phyloP scores from a whole-genome alignment of 2,329 filamentous ascomycete species.

The Colletotrichum gigasporum region DNA sequence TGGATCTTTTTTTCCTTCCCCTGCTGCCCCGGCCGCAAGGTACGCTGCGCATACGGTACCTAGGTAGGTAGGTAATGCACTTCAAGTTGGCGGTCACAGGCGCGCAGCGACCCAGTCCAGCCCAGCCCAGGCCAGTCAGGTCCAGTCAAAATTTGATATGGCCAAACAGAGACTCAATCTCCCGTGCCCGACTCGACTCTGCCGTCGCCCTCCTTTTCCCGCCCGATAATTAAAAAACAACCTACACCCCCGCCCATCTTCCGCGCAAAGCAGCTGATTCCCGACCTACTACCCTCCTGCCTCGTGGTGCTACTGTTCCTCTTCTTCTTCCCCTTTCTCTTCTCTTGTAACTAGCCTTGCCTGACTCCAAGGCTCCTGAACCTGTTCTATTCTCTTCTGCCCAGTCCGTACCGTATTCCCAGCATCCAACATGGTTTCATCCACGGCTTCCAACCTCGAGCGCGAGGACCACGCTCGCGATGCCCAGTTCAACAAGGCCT shows the following conservation, averaged over 20 bases:
- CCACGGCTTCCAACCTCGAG: slow-evolving; percentile 67
- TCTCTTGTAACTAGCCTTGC: no score
- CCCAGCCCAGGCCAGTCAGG: background rate
- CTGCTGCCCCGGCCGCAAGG: no score
- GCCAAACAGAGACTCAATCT: slow-evolving; percentile 8
- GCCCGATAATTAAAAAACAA: background rate
- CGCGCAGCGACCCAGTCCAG: no score
- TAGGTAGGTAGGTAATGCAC: background rate
- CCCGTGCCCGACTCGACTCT: background rate
- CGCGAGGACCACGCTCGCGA: slow-evolving; percentile 84
- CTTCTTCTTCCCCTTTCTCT: background rate
- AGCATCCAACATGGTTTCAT: slow-evolving; percentile 54
- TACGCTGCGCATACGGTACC: background rate
- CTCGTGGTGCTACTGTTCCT: background rate
- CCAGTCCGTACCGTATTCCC: slow-evolving; percentile 22
- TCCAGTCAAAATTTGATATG: slow-evolving; percentile 10
- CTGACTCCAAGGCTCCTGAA: background rate
- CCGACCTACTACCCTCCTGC: background rate
- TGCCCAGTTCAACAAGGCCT: slow-evolving; percentile 88
- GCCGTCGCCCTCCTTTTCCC: slow-evolving; percentile 9
- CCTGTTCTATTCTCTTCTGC: background rate
- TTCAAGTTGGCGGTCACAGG: no score
- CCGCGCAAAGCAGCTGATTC: background rate
- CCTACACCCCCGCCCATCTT: background rate
- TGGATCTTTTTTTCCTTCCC: background rate